These are phyloP conservation scores for Rhizopus delemar DNA, from an alignment of 371 early-diverging fungal species.

Conservation along the genomic window DNA sequence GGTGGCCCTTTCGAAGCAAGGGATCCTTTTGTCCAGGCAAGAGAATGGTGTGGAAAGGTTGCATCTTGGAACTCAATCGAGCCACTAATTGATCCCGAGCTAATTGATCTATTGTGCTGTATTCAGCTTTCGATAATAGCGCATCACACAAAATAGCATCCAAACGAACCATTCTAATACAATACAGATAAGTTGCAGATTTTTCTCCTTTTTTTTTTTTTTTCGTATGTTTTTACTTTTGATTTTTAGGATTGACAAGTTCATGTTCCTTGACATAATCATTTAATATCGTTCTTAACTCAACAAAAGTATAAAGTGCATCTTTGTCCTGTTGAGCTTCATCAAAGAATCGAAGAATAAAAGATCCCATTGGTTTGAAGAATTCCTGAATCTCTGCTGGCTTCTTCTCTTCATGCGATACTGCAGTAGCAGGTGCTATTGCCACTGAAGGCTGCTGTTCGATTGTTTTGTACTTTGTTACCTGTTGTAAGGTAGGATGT, in stretches of 20 bases:
- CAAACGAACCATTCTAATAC: constrained; percentile 50
- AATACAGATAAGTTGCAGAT: not conserved
- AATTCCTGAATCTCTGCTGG: constrained; percentile 51
- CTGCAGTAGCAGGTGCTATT: constrained; percentile 22
- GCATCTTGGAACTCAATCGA: constrained; percentile 57
- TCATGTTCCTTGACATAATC: constrained; percentile 62
- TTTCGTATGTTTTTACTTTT: constrained; percentile 35
- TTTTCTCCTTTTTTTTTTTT: not conserved
- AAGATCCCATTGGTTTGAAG: constrained; percentile 52
- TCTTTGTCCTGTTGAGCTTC: constrained; percentile 56
- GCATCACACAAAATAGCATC: constrained; percentile 65
- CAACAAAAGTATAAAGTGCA: constrained; percentile 50
- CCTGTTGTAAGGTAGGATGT: constrained; percentile 41
- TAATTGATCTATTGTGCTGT: constrained; percentile 50
- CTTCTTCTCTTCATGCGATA: constrained; percentile 19
- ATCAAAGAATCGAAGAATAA: constrained; percentile 53
- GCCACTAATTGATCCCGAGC: constrained; percentile 57
- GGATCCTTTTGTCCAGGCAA: constrained; percentile 49
- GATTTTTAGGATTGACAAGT: constrained; percentile 63
- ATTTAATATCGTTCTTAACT: constrained; percentile 56
- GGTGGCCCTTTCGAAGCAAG: constrained; percentile 37
- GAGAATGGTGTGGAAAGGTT: constrained; percentile 50
- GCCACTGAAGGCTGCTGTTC: constrained; percentile 16
- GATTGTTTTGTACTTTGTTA: constrained; percentile 37
- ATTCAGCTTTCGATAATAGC: constrained; percentile 60